Percentiles rank a stretch among this genome's conserved stretches.
Conservation (phyloP, 768 basidiomycete genomes). For the Lentinula edodes region DNA sequence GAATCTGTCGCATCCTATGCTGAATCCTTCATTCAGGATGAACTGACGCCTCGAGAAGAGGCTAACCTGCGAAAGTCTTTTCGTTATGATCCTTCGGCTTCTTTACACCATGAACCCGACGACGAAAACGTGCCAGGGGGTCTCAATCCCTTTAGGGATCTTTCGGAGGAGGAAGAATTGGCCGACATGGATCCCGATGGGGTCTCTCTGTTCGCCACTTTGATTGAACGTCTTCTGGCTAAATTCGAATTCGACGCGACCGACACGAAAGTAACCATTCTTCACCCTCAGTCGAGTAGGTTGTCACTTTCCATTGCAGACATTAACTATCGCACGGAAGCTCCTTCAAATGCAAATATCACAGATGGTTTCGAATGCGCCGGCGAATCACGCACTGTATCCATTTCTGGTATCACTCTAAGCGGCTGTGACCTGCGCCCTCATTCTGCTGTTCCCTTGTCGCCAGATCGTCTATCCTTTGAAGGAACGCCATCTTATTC, state of each 20-base stretch:
- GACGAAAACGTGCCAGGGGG: conserved; percentile 61
- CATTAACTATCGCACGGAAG: conserved; percentile 52
- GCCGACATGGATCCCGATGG: conserved; percentile 62
- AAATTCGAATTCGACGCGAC: conserved; percentile 73
- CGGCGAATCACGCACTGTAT: conserved; percentile 42
- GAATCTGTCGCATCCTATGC: conserved; percentile 82
- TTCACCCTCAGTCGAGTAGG: conserved; percentile 60
- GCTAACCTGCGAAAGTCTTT: conserved; percentile 66
- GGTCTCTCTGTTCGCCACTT: conserved; percentile 73
- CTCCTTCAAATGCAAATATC: conserved; percentile 6
- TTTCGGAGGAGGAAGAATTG: conserved; percentile 33
- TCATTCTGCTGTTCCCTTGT: conserved; percentile 6
- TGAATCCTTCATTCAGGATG: conserved; percentile 81
- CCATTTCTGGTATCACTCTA: conserved; percentile 51
- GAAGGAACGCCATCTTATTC: conserved; percentile 10
- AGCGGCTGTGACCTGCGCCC: conserved; percentile 39
- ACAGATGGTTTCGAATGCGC: conserved; percentile 5
- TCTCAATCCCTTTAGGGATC: conserved; percentile 47
- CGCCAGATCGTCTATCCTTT: conserved; percentile 13
- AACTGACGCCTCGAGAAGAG: conserved; percentile 69
- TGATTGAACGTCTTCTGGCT: conserved; percentile 74
- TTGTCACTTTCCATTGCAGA: conserved; percentile 55
- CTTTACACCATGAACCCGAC: conserved; percentile 13
- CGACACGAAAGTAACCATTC: conserved; percentile 61
- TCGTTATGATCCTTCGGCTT: conserved; percentile 33